phyloP scores from a whole-genome alignment of 179 eudicot genomes.

The Camellia oleifera region DNA sequence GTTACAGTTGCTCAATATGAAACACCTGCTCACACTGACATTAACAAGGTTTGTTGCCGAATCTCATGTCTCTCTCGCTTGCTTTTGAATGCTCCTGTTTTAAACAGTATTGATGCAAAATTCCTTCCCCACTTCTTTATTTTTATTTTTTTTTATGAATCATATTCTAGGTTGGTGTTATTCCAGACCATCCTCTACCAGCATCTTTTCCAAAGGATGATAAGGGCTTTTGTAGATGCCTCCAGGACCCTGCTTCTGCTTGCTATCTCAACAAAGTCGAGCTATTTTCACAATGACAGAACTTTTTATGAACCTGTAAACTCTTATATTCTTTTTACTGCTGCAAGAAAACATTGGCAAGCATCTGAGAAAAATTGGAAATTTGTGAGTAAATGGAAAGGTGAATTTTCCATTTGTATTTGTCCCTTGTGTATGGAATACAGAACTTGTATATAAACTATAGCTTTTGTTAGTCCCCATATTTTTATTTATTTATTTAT shows the following conservation, averaged over 20 bases:
- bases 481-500: too few relatives aligned
- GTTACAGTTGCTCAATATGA: slow-evolving; percentile 98
- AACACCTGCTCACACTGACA: slow-evolving; percentile 93
- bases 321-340: not conserved
- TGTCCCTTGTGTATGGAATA: not conserved
- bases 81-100: not conserved
- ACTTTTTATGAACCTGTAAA: not conserved
- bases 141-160: not conserved
- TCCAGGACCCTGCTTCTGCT: slow-evolving; percentile 67
- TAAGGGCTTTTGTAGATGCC: slow-evolving; percentile 69
- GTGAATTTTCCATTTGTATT: not conserved
- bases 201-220: slow-evolving; percentile 82
- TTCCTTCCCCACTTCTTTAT: not conserved
- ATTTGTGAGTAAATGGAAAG: not conserved
- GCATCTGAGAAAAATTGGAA: not conserved
- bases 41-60: slow-evolving; percentile 60
- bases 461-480: too few relatives aligned
- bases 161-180: slow-evolving; percentile 68
- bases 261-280: slow-evolving; percentile 57
- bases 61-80: not conserved
- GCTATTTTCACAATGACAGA: slow-evolving; percentile 53
- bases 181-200: slow-evolving; percentile 90
- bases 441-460: too few relatives aligned
- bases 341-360: not conserved
- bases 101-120: not conserved